These are phyloP conservation scores for Colletotrichum destructivum DNA, from an alignment of 2,329 filamentous ascomycete genomes.

Conservation along the genomic window DNA sequence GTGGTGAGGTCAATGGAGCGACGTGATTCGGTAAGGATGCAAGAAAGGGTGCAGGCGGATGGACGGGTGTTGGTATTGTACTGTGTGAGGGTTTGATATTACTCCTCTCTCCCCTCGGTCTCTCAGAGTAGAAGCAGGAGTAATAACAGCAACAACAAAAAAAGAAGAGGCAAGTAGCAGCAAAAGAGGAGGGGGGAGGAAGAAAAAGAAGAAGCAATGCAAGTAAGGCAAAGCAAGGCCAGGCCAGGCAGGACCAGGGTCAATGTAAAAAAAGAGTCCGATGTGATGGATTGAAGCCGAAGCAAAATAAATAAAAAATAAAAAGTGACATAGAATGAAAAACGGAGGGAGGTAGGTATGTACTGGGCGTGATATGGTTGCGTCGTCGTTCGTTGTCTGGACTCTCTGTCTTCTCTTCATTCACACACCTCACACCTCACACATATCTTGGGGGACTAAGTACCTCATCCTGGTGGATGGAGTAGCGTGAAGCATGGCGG, in stretches of 20 bases:
- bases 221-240: constrained; percentile 22
- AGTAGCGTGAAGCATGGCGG: constrained; percentile 8
- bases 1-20: constrained; percentile 28
- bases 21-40: constrained; percentile 36
- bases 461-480: constrained; percentile 6
- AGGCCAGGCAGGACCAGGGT: constrained; percentile 3
- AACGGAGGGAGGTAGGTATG: constrained; percentile 22
- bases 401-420: constrained; percentile 26
- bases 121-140: constrained; percentile 8
- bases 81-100: background rate
- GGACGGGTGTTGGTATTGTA: background rate
- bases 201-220: constrained; percentile 3
- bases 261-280: constrained; percentile 19
- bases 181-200: background rate
- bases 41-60: constrained; percentile 15
- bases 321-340: too few species aligned
- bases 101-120: too few species aligned
- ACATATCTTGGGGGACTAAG: constrained; percentile 7
- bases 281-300: constrained; percentile 32
- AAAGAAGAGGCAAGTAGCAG: constrained; percentile 16
- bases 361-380: constrained; percentile 40
- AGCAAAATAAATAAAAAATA: constrained; percentile 20
- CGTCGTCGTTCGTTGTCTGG: constrained; percentile 44
- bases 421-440: constrained; percentile 10
- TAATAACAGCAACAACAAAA: constrained; percentile 13